Evolutionary conservation across 2,329 filamentous ascomycete species (phyloP).

Genomic region (Trichoderma lentiforme): DNA sequence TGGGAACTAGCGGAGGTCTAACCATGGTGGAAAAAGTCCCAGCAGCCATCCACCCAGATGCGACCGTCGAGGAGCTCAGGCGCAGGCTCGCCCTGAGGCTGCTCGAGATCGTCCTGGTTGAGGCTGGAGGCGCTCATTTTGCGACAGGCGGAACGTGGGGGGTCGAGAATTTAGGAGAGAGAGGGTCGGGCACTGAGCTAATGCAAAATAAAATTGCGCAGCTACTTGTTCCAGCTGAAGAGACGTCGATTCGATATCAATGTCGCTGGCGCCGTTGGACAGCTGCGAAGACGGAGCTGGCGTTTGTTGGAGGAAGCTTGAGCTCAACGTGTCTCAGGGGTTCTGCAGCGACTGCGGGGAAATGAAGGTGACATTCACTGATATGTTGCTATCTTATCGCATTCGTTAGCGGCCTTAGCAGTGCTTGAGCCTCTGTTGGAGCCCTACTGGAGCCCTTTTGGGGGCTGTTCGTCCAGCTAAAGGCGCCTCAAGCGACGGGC

Average conservation of each 20-base stretch:
- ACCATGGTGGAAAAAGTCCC: conserved; percentile 99
- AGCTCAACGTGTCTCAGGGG: conserved; percentile 10
- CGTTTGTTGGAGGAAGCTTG: neutral
- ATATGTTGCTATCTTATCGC: conserved; percentile 13
- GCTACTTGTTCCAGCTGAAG: neutral
- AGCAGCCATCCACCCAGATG: conserved; percentile 98
- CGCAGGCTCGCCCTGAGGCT: conserved; percentile 44
- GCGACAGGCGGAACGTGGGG: neutral
- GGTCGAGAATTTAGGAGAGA: neutral
- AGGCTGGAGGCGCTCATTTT: conserved; percentile 24
- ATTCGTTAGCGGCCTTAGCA: neutral
- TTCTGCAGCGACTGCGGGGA: conserved; percentile 11
- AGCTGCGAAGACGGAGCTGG: neutral
- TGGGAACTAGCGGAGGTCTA: conserved; percentile 25
- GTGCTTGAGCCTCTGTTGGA: neutral
- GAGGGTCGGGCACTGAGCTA: neutral
- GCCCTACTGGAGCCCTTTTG: neutral
- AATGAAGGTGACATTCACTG: conserved; percentile 9
- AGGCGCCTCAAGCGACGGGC: neutral
- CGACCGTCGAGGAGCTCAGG: conserved; percentile 62
- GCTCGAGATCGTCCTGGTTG: conserved; percentile 22
- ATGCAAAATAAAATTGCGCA: neutral
- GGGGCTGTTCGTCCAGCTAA: neutral
- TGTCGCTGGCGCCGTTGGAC: neutral
- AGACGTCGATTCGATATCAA: neutral